Evolutionary conservation across 495 filamentous ascomycete genomes (phyloP).

Genomic region (Hamigera avellanea): DNA sequence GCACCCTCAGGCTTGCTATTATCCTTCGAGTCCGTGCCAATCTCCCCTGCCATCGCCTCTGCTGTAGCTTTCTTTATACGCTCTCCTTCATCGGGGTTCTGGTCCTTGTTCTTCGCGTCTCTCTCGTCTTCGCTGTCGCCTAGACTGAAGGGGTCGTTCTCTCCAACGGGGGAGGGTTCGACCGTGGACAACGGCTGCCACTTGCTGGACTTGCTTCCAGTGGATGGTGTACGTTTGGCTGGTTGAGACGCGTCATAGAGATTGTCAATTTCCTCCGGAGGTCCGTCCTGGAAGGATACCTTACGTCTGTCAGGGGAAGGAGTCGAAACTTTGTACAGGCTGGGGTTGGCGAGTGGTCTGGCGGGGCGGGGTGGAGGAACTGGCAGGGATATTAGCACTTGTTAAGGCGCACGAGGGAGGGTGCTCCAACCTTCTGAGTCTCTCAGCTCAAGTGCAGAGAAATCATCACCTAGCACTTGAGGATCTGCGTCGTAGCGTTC

Average conservation of each 20-base stretch:
- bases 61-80: conserved; percentile 59
- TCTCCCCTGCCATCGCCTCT: conserved; percentile 36
- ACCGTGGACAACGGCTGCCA: conserved; percentile 90
- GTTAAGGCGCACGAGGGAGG: background rate
- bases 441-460: conserved; percentile 74
- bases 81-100: conserved; percentile 53
- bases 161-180: conserved; percentile 75
- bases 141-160: conserved; percentile 92
- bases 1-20: conserved; percentile 16
- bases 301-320: conserved; percentile 53
- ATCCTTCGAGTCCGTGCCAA: conserved; percentile 17
- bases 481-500: conserved; percentile 95
- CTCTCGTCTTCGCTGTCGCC: conserved; percentile 94
- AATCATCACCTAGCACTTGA: conserved; percentile 79
- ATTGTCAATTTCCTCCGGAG: conserved; percentile 66
- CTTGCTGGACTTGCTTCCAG: conserved; percentile 64
- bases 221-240: conserved; percentile 27
- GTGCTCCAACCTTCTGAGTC: conserved; percentile 52
- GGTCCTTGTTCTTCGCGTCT: conserved; percentile 57
- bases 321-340: conserved; percentile 61
- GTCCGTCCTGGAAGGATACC: conserved; percentile 69
- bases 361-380: conserved; percentile 41
- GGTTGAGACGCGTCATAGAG: conserved; percentile 53
- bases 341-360: conserved; percentile 64
- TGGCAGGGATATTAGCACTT: conserved; percentile 12